Conservation (phyloP, 306 rosid genomes). For the Lathyrus oleraceus region DNA sequence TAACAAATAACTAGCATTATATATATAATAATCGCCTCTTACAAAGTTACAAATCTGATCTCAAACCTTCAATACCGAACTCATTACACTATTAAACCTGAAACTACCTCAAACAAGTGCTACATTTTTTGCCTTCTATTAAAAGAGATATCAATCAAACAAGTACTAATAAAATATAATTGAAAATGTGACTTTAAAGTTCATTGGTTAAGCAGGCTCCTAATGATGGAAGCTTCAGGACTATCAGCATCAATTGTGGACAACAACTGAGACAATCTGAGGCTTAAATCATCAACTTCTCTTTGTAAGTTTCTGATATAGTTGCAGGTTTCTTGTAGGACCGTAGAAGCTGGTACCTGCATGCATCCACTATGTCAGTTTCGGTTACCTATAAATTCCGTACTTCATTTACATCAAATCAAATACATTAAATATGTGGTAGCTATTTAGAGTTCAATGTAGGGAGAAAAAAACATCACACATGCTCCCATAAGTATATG, state of each 20-base stretch:
- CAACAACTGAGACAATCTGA: conserved; percentile 79
- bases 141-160: conserved; percentile 22
- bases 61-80: too few species aligned
- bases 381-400: conserved; percentile 7
- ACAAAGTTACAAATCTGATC: too few species aligned
- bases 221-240: conserved; percentile 87
- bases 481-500: conserved; percentile 30
- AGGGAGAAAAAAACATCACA: conserved; percentile 25
- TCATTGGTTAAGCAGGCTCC: conserved; percentile 82
- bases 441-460: background rate
- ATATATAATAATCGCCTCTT: too few species aligned
- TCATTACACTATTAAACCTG: too few species aligned
- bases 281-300: conserved; percentile 86
- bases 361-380: conserved; percentile 26
- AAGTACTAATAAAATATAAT: background rate
- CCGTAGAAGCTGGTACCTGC: conserved; percentile 96
- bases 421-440: background rate
- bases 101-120: background rate
- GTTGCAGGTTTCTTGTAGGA: conserved; percentile 98
- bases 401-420: conserved; percentile 13
- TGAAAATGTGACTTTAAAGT: background rate
- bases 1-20: too few species aligned
- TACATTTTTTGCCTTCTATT: conserved; percentile 25
- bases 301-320: conserved; percentile 82
- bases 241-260: conserved; percentile 88